Conservation (phyloP, 106 monocot species). For the Chionographis japonica region DNA sequence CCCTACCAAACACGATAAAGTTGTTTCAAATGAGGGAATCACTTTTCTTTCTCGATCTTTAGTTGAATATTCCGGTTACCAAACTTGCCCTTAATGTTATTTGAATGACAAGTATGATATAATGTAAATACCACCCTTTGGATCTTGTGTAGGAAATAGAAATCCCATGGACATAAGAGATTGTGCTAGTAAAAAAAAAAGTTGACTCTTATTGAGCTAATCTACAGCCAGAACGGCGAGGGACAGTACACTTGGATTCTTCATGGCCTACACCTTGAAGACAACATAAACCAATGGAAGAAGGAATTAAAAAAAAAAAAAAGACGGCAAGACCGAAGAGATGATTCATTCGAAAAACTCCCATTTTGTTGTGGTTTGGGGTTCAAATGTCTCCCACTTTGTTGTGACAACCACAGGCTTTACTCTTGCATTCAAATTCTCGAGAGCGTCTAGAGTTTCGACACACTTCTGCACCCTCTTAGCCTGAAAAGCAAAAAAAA, state of each 20-base stretch:
- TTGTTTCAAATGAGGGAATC: too few species aligned
- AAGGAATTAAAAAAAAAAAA: background rate
- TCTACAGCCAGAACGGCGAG: background rate
- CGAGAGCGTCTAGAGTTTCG: constrained; percentile 60
- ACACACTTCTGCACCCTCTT: constrained; percentile 85
- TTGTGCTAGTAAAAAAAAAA: background rate
- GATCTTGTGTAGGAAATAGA: too few species aligned
- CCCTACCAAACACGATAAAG: too few species aligned
- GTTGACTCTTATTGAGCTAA: constrained; percentile 2
- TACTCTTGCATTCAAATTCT: constrained; percentile 55
- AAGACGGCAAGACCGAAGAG: background rate
- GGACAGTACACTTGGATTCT: constrained; percentile 6
- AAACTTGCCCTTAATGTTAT: too few species aligned
- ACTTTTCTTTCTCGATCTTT: too few species aligned
- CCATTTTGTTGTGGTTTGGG: constrained; percentile 42
- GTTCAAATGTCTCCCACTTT: constrained; percentile 78
- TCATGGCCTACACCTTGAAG: constrained; percentile 5
- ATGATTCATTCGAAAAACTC: constrained; percentile 59
- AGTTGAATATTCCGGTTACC: too few species aligned
- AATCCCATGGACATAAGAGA: too few species aligned
- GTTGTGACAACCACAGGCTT: constrained; percentile 43
- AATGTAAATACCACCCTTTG: too few species aligned
- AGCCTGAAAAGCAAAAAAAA: constrained; percentile 26
- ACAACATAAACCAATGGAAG: background rate
- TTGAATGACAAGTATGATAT: too few species aligned